Base-by-base conservation (phyloP, 192 early-diverging fungal species). In the Backusella circina region DNA sequence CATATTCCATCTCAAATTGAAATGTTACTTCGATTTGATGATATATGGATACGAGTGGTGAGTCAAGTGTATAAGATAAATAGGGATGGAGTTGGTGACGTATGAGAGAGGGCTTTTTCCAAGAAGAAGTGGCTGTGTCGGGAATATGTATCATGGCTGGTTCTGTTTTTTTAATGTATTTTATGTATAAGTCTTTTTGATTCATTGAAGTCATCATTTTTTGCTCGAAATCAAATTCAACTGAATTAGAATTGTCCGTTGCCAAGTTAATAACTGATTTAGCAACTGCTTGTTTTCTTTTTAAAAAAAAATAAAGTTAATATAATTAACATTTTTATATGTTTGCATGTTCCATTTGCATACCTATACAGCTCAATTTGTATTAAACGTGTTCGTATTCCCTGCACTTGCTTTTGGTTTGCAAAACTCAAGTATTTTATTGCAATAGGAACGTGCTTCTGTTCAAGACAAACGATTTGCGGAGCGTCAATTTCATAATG, bases 361-460 rank as follows among this genome's bases (percentile, higher is more conserved):
- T 80, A 80, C 79, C 75, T 80, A 36, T 73, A 80, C 12, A 73
- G 26, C 70, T 80, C 79, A 37, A 76, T 67, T 61, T 80, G 79
- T 1, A 73, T 67, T 28, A 80, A 70, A 31, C 64, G 75, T 30
- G 79, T 76, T 4, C 75, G 71, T 33, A 80, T 80, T 21, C 33
- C 41, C 30, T 69, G 75, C 13, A 80, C 79, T 12, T 71, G 28
- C n/a, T 80, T 80, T 1, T 80, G 75, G 54, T 73, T 73, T 21
- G 79, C 70, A 44, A 80, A 73, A 35, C 75, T 69, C 16, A 80
- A 30, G 35, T 73, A 73, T 32, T 80, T 76, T 3, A 80, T 65
- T 12, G 75, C 35, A 16, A 73, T 66, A 13, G 75, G 65, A 33
- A 80, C 51, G 36, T 67, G 28, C 26, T 67, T 70, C 38, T 76